Evolutionary conservation across 768 basidiomycete genomes (phyloP), one percentile per base, ranked within the genome.

Genomic region (Agaricus sinodeliciosus): DNA sequence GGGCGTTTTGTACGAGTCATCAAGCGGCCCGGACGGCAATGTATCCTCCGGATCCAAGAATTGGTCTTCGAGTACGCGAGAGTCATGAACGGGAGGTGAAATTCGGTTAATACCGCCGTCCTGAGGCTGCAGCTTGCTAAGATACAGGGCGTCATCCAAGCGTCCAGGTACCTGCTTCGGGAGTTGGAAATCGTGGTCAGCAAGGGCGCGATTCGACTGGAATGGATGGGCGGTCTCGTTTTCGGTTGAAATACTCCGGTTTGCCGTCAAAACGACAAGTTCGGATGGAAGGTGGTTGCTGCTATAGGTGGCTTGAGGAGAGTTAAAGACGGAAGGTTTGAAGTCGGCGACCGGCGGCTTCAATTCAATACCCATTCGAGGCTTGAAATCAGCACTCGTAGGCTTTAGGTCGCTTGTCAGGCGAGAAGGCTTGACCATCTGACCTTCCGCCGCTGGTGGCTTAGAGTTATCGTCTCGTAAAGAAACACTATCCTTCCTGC

Each of bases 1-100:
- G 0, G 90, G 87, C 0, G 86, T 82, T 62, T 75, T 78, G 18
- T 54, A 27, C 12, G 45, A 31, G 25, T 54, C 52, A 6, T 54
- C 52, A n/a, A 41, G 19, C 9, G 52, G 13, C 18, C 15, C 12
- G 11, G 22, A 16, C 4, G 34, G 45, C 4, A 28, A 13, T 27
- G 13, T 28, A 48, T 18, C 39, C 7, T 54, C 52, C 3, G 45
- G 9, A 12, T 12, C 36, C 22, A 45, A 18, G n/a, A 18, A 9
- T 13, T 34, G 36, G 12, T 51, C 43, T n/a, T 51, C 42, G 8
- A 51, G 35, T 31, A 39, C 22, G 4, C 22, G 35, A 15, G 13
- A 11, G 5, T 37, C 35, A 15, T 27, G 12, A 15, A n/a, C 13
- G 18, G 19, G 9, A 8, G 11, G 12, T 11, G 47, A 37, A 7